These are phyloP conservation scores for Xylaria scruposa DNA, from an alignment of 495 filamentous ascomycete species.

Conservation along the genomic window DNA sequence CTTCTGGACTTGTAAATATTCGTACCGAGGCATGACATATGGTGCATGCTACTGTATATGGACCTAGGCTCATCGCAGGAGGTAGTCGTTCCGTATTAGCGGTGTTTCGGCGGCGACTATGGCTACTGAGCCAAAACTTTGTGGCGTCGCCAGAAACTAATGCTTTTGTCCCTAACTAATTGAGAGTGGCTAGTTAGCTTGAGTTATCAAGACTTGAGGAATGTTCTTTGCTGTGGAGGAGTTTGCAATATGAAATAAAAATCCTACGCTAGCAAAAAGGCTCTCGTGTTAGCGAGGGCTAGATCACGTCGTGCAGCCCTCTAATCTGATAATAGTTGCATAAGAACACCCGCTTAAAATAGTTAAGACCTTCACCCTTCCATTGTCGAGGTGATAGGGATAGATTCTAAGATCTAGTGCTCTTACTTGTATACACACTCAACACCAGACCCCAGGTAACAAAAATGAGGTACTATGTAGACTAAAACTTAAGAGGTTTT, in stretches of 20 bases:
- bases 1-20: not conserved
- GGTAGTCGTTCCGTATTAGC: not conserved
- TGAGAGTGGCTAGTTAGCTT: not conserved
- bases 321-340: not conserved
- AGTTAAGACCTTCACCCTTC: not conserved
- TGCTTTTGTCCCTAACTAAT: not conserved
- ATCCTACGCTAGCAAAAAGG: not conserved
- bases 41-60: too few relatives aligned
- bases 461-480: not conserved
- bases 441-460: too few relatives aligned
- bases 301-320: not conserved
- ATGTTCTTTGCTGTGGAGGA: conserved; percentile 1
- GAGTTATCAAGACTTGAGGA: not conserved
- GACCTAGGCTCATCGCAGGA: not conserved
- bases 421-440: too few relatives aligned
- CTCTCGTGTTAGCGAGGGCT: not conserved
- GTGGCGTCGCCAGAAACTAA: not conserved
- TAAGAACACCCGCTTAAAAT: not conserved
- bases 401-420: too few relatives aligned
- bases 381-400: not conserved
- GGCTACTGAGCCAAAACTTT: not conserved
- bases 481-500: not conserved
- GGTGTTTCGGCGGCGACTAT: not conserved
- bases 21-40: not conserved
- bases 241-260: not conserved